A percentile compares a stretch with the other conserved stretches of the same genome.
Conservation (phyloP, 176 grass and related monocot genomes). For the Carex parvula region DNA sequence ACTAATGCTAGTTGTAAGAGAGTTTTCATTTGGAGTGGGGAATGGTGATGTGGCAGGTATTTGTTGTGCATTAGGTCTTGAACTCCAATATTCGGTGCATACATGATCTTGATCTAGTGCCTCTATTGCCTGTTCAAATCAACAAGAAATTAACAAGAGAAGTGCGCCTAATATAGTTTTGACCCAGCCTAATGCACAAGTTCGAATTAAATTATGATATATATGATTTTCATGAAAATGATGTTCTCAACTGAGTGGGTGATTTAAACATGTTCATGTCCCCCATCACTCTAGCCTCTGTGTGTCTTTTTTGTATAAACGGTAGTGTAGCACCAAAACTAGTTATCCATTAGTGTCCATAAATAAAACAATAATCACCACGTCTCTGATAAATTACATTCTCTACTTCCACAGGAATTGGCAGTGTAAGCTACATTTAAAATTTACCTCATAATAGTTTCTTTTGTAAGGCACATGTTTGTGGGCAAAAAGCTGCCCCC, state of each 20-base stretch:
- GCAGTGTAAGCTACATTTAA: neutral
- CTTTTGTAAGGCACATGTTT: neutral
- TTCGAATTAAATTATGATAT: neutral
- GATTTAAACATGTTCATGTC: neutral
- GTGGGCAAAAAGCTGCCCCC: neutral
- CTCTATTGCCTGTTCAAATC: slow-evolving; percentile 48
- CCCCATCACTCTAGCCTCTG: neutral
- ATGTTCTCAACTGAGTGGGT: neutral
- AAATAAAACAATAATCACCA: neutral
- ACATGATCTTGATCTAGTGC: slow-evolving; percentile 45
- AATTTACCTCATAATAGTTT: neutral
- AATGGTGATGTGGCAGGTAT: slow-evolving; percentile 27
- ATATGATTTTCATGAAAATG: neutral
- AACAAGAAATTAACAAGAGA: slow-evolving; percentile 7
- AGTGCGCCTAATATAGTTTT: neutral
- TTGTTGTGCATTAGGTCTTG: slow-evolving; percentile 34
- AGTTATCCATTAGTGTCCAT: neutral
- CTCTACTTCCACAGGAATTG: no score
- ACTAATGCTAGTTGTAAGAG: slow-evolving; percentile 17
- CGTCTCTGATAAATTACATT: neutral
- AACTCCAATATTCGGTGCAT: slow-evolving; percentile 77
- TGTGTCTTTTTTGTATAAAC: neutral
- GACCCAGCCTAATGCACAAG: neutral
- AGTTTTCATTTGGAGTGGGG: neutral
- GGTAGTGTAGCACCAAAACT: neutral